These are phyloP conservation scores for barrel medic (Medicago truncatula) DNA, from an alignment of 306 rosid genomes.

Conservation along the genomic window MtrunA17r5.0-ANR NC_053045.1:58735501-58736000, in stretches of 20 bases:
- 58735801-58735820: constrained; percentile 63
- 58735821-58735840: constrained; percentile 48
- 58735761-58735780: constrained; percentile 58
- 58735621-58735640: no score
- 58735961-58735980: constrained; percentile 12
- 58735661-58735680: not conserved
- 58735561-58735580: not conserved
- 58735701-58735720: not conserved
- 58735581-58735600: constrained; percentile 15
- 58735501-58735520: no score
- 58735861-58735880: constrained; percentile 58
- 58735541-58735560: not conserved
- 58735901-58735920: constrained; percentile 68
- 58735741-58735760: constrained; percentile 55
- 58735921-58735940: constrained; percentile 20
- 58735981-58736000: not conserved
- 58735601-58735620: constrained; percentile 3
- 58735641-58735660: no score
- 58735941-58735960: constrained; percentile 17
- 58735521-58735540: not conserved
- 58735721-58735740: not conserved
- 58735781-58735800: constrained; percentile 55
- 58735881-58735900: constrained; percentile 55
- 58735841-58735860: constrained; percentile 63
- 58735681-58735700: not conserved